Base-by-base conservation (phyloP, 2,329 filamentous ascomycete species). In the Colletotrichum shisoi region DNA sequence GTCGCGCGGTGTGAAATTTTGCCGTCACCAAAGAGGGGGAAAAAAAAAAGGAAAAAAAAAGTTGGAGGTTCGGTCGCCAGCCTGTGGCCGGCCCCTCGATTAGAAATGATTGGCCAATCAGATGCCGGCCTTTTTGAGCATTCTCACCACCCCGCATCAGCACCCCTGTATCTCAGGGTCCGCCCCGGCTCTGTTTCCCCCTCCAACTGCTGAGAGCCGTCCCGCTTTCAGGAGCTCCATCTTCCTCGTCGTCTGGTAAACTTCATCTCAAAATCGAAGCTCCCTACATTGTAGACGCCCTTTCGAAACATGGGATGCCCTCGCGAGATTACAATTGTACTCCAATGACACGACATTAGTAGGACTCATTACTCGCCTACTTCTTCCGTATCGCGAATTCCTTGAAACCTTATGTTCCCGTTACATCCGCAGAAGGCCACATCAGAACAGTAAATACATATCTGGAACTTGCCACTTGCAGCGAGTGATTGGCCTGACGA, bases 1-100 rank as follows among this genome's bases (percentile, higher is more conserved):
- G 52, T 67, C 53, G 63, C 46, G 59, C 63, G 53, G 63, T 63
- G 39, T 58, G 64, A 67, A 67, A 64, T 67, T 67, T 67, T 67
- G 61, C 64, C 53, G 54, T 54, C 34, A 59, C 54, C 37, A 21
- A 21, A 44, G 48, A 39, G 19, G 19, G n/a, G 51, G 8, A 40
- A 8, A 42, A 48, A 37, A 42, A 37, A 57, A 24, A 3, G 3
- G 51, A 53, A 46, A 58, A 59, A 64, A 64, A 58, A 31, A 67
- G 48, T 49, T 58, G 53, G 42, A 63, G 53, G 63, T 63, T 67
- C 59, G 37, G 37, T 17, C 17, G 52, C 60, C 64, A 67, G 54
- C 48, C 40, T 57, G 5, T 19, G 40, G 54, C 27, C 12, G n/a
- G 54, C 54, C 54, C 63, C 46, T 58, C 53, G 46, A 42, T 40